phyloP scores from a whole-genome alignment of 2,329 filamentous ascomycete genomes.

The Metarhizium album region DNA sequence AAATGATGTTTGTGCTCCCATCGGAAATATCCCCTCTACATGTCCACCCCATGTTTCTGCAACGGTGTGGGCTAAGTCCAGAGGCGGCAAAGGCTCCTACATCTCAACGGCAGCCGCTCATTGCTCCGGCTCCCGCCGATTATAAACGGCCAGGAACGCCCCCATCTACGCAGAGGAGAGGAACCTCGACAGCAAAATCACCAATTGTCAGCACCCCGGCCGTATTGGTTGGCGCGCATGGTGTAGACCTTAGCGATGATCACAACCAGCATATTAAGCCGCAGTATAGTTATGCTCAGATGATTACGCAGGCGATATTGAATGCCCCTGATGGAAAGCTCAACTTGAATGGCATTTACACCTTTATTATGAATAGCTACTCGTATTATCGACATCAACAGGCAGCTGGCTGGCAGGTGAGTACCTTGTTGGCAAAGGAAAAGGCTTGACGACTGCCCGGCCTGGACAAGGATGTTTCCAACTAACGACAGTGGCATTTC shows the following conservation, averaged over 20 bases:
- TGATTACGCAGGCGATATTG: constrained; percentile 94
- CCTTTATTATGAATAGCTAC: constrained; percentile 82
- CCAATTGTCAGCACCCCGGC: constrained; percentile 25
- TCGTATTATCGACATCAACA: constrained; percentile 81
- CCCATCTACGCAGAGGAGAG: constrained; percentile 29
- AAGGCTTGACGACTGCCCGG: neutral
- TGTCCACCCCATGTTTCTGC: constrained; percentile 58
- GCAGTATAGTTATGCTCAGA: constrained; percentile 88
- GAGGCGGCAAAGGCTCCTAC: constrained; percentile 18
- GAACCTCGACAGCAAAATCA: constrained; percentile 17
- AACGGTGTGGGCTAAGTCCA: constrained; percentile 49
- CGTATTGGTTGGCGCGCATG: constrained; percentile 30
- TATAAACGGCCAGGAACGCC: constrained; percentile 53
- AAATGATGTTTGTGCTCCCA: constrained; percentile 99
- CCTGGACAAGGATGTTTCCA: neutral
- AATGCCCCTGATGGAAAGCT: constrained; percentile 78
- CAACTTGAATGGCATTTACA: constrained; percentile 86
- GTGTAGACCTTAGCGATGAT: constrained; percentile 71
- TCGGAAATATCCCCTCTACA: constrained; percentile 54
- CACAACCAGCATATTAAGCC: constrained; percentile 87
- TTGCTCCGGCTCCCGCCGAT: constrained; percentile 49
- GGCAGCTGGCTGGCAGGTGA: constrained; percentile 77
- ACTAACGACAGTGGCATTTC: neutral
- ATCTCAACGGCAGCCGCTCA: constrained; percentile 32
- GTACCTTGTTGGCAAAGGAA: constrained; percentile 15